These are phyloP conservation scores for Decorospora gaudefroyi DNA, from an alignment of 2,329 filamentous ascomycete genomes.

Conservation along the genomic window DNA sequence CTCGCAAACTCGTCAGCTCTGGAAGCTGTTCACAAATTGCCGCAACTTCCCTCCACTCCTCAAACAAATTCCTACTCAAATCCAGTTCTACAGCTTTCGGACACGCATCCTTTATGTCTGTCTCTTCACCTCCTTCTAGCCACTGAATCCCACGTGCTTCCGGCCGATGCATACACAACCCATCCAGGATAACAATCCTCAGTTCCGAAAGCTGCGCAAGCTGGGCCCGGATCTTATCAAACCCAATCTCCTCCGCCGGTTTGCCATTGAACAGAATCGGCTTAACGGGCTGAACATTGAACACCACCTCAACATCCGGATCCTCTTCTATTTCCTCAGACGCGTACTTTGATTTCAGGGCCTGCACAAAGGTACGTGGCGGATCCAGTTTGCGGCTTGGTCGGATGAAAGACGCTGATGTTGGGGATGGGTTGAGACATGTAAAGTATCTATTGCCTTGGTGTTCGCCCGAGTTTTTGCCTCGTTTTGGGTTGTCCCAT, in stretches of 20 bases:
- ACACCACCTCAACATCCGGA: constrained; percentile 38
- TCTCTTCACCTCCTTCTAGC: constrained; percentile 29
- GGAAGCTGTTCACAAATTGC: constrained; percentile 72
- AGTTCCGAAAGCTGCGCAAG: constrained; percentile 79
- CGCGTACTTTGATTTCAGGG: constrained; percentile 82
- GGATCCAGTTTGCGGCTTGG: constrained; percentile 71
- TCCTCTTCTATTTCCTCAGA: constrained; percentile 45
- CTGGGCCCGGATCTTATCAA: constrained; percentile 85
- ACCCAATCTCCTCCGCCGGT: constrained; percentile 89
- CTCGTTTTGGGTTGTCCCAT: constrained; percentile 86
- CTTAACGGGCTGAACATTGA: constrained; percentile 42
- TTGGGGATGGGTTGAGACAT: constrained; percentile 63
- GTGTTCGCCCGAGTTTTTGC: constrained; percentile 88
- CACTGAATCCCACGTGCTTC: constrained; percentile 30
- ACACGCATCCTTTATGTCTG: constrained; percentile 61
- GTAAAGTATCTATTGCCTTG: constrained; percentile 62
- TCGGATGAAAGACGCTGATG: constrained; percentile 84
- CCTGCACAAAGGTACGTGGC: constrained; percentile 75
- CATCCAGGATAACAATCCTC: constrained; percentile 80
- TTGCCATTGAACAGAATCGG: constrained; percentile 77
- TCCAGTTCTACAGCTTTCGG: constrained; percentile 73
- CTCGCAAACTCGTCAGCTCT: constrained; percentile 66
- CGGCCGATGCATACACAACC: constrained; percentile 62
- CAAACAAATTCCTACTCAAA: constrained; percentile 81
- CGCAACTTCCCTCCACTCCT: constrained; percentile 66